A percentile compares a stretch with the other conserved stretches of the same genome.
These are phyloP conservation scores for Hypomyces rosellus DNA, from an alignment of 2,329 filamentous ascomycete genomes.

Conservation along the genomic window DNA sequence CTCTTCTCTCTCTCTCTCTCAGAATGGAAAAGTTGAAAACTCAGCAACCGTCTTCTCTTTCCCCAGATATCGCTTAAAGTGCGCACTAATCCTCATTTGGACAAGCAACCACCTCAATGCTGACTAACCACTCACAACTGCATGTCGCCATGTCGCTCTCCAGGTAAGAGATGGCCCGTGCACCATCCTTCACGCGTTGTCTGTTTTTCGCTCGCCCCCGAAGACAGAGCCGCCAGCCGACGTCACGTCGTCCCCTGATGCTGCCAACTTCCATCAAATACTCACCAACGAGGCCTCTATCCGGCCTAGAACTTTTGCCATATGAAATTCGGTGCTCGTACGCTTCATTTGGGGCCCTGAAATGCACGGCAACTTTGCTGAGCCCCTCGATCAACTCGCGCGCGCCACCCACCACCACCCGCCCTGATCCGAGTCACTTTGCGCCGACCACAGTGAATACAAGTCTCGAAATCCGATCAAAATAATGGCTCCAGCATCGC, in stretches of 20 bases:
- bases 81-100: conserved; percentile 1
- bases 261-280: conserved; percentile 23
- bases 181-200: conserved; percentile 34
- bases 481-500: conserved; percentile 28
- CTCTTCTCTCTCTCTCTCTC: no score
- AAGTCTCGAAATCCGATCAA: background rate
- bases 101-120: background rate
- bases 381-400: conserved; percentile 25
- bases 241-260: conserved; percentile 29
- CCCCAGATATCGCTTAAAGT: conserved; percentile 1
- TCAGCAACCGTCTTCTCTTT: background rate
- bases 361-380: conserved; percentile 19
- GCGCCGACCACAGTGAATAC: background rate
- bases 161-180: conserved; percentile 15
- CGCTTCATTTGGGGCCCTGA: conserved; percentile 14
- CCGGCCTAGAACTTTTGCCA: conserved; percentile 16
- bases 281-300: conserved; percentile 17
- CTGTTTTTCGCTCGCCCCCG: conserved; percentile 31
- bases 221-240: conserved; percentile 25
- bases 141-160: background rate
- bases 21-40: no score
- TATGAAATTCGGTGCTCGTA: conserved; percentile 14
- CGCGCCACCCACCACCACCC: conserved; percentile 18
- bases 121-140: conserved; percentile 1
- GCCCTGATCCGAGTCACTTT: background rate